Evolutionary conservation across 2,329 filamentous ascomycete species (phyloP), one percentile per base, ranked within the genome.

Genomic region (Botrytis tulipae): DNA sequence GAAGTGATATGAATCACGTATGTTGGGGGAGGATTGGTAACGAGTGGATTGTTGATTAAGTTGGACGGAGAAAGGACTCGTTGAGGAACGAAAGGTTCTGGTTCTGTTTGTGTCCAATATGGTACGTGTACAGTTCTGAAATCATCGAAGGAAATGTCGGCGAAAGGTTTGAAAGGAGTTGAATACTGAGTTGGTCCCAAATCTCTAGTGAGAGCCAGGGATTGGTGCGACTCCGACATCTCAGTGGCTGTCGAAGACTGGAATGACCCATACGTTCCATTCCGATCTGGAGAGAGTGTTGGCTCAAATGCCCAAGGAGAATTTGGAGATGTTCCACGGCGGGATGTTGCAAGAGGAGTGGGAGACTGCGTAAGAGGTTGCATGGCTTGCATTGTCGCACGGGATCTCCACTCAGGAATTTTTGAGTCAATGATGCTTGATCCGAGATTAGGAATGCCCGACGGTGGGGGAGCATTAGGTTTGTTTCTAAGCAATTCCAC

Each of bases 1-100:
- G 76, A 76, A 5, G 76, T 77, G n/a, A 80, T 59, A 51, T 79
- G 77, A 42, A 79, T 78, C 32, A 76, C 76, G 65, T 78, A 80
- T 14, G 76, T 75, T 40, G 76, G 76, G 25, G 60, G 70, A 10
- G 70, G 70, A 29, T 73, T 60, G 0, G 73, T 51, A 6, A 70
- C 77, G 29, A 79, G 71, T 5, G 78, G 77, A 48, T 79, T 80
- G 37, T 78, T 76, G 44, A 73, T 65, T 12, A 78, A 71, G 20
- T 74, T 74, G 46, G 77, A 77, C 6, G 61, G 67, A 6, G 76
- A 76, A 32, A 78, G 75, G 29, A 77, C 60, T 18, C 74, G 74
- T 29, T 61, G 63, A 22, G 74, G 73, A 61, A 73, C n/a, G 48
- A 70, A 63, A 29, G 70, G 70, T 40, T 73, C 72, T 16, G 63